Evolutionary conservation across 495 filamentous ascomycete genomes (phyloP), one percentile per base, ranked within the genome.

Genomic region (Cercophora scortea): DNA sequence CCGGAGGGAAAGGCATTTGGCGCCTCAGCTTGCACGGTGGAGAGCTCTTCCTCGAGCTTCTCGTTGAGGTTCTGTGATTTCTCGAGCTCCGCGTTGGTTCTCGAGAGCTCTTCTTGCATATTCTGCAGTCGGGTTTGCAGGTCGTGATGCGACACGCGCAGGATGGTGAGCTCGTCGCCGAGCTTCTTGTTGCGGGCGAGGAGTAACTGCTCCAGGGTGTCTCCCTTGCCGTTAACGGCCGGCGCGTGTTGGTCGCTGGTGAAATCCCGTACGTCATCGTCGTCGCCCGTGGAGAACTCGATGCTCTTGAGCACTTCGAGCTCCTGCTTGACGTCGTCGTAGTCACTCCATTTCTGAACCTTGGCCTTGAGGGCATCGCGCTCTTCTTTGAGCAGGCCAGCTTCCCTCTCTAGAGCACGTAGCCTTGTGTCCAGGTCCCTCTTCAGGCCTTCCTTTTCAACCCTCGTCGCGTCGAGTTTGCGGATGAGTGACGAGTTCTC

Each of bases 301-400:
- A 98, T 95, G 57, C 91, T 93, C 83, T 95, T 95, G 58, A 98
- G 79, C 44, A 98, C 90, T 58, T 97, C 93, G 19, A 98, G 77
- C 68, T 98, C 94, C 50, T 90, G 85, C 63, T 93, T 95, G 43
- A 98, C 85, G 54, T 96, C 90, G 36, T 95, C 89, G 61, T 99
- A 99, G 65, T 99, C 94, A 57, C 84, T 80, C 81, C 89, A 92
- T 61, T 88, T 92, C 47, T 88, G 83, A 16, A 96, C 79, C 65
- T 90, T 94, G 25, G 76, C 74, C 60, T 84, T 87, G 41, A 97
- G 72, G 41, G 73, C 71, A 45, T 88, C 85, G 41, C 86, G 76
- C 56, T 91, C 88, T 32, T 80, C 76, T 56, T 80, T 84, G 13
- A 90, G 66, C 47, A 80, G 70, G 8, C 71, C 73, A 36, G 82